Percentiles rank a stretch among this genome's conserved stretches.
phyloP scores from a whole-genome alignment of 768 basidiomycete species.

The Clavaria fumosa region DNA sequence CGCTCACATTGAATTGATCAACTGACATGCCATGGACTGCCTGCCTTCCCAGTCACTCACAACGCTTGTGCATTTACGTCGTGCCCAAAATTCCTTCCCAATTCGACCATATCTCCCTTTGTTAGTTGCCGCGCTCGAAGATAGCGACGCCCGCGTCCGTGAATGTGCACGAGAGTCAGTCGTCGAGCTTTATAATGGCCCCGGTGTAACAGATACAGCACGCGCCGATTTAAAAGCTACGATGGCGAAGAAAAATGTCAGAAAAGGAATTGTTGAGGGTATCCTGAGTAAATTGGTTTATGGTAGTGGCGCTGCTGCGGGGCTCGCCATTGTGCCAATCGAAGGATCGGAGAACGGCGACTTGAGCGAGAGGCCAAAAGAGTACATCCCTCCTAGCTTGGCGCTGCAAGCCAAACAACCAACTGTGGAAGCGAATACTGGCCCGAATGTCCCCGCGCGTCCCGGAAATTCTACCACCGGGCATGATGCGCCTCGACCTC shows the following conservation, averaged over 20 bases:
- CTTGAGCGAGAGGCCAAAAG: conserved; percentile 23
- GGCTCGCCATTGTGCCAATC: conserved; percentile 28
- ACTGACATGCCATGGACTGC: conserved; percentile 3
- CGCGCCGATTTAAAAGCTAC: conserved; percentile 90
- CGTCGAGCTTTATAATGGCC: conserved; percentile 74
- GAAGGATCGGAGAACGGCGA: conserved; percentile 52
- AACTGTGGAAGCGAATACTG: conserved; percentile 23
- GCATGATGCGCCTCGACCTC: conserved; percentile 36
- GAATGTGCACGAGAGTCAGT: conserved; percentile 70
- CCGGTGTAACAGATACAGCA: conserved; percentile 70
- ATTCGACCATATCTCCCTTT: conserved; percentile 65
- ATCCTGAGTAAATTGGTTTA: conserved; percentile 54
- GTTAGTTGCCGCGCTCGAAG: conserved; percentile 79
- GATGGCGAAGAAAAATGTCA: conserved; percentile 68
- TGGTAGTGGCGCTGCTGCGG: conserved; percentile 23
- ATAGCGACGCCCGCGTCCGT: conserved; percentile 80
- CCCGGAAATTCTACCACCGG: conserved; percentile 33
- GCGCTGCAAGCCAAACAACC: conserved; percentile 41
- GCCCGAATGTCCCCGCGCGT: conserved; percentile 24
- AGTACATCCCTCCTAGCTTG: conserved; percentile 66
- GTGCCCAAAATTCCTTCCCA: conserved; percentile 56
- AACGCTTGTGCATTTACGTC: conserved; percentile 58
- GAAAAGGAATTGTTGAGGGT: conserved; percentile 75
- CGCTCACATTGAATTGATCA: conserved; percentile 1
- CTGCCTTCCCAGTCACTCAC: conserved; percentile 34